Base-by-base conservation (phyloP, 2,329 filamentous ascomycete species). In the Paracorniculantispora psalliotae region DNA sequence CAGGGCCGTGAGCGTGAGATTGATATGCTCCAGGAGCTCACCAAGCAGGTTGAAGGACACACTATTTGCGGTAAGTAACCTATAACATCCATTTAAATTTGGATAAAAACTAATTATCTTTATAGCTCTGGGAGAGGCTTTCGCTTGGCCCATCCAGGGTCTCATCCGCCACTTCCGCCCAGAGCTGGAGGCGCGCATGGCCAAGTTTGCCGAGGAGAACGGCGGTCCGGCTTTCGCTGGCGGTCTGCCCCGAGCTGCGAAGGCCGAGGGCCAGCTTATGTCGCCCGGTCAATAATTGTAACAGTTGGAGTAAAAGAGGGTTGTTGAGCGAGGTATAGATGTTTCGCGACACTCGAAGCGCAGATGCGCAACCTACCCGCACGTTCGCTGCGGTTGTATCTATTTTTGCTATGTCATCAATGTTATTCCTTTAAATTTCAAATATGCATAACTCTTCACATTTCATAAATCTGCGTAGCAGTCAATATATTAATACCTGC, bases 21-120 rank as follows among this genome's bases (percentile, higher is more conserved):
- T 73, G 94, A 99, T 75, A 99, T 99, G 94, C 84, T 99, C 66
- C 94, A 97, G 80, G 94, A 99, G 81, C 80, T 99, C 67, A 99
- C 94, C 63, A 99, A 99, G 84, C 94, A 99, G 79, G 94, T 99
- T 62, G 94, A 99, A 80, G 94, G 94, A 12, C 94, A 99, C 81
- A 97, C 94, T 50, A 99, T 99, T 70, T 99, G 94, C 77, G 94
- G 87, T 89, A 84, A 72, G 85, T 80, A 26, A 35, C 12, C 21
- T 15, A 33, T 37, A 23, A 8, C 6, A 21, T n/a, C 21, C 23
- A 41, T 28, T 5, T 25, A 39, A 4, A 2, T 19, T n/a, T 37
- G 19, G 6, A 8, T 9, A 35, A 53, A 23, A 65, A 66, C 68
- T 76, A 65, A 76, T 70, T 62, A 51, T 37, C 21, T 51, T 33